Base-by-base conservation (phyloP, 2,329 filamentous ascomycete genomes). In the Exophiala mesophila region DNA sequence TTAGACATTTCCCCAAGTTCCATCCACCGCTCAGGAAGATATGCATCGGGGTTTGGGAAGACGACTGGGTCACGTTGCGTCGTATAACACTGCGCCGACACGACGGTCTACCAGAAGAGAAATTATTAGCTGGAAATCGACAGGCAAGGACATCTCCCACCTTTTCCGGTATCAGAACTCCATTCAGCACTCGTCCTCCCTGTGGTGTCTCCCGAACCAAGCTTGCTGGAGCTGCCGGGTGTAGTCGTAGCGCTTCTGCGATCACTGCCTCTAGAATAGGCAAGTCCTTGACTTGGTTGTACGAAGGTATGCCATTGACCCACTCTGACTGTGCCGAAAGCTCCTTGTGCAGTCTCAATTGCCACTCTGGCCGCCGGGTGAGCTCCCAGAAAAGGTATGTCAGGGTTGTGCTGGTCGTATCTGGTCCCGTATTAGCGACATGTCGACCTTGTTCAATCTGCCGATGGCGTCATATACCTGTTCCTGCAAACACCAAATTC, bases 181-280 rank as follows among this genome's bases (percentile, higher is more conserved):
- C 36, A 20, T 4, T 10, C 21, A 39, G 12, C 4, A 31, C 36
- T 10, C 24, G 20, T 4, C 21, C 8, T 3, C 24, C 24, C 5
- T 10, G 12, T 3, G 36, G 21, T 9, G 35, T 7, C 10, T 18
- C 19, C 10, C 35, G 21, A 23, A 21, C 18, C 35, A 26, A 21
- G 13, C 15, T 24, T 15, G 17, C 35, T 7, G 35, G 24, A 8
- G 31, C 31, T 15, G 31, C 16, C 7, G 24, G 63, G 57, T 80
- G 75, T 2, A 80, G 63, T 17, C 78, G 73, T 10, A 82, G 62
- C 1, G 76, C 78, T 55, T 82, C 78, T 60, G 73, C 73, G 12
- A 80, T 54, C 9, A 77, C 68, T 5, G 76, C 76, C 46, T 80
- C 69, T 3, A 81, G 61, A 10, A 78, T 54, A 1, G 76, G 73